A percentile compares a stretch with the other conserved stretches of the same genome.
Evolutionary conservation across 139 green algal species (phyloP).

Genomic region (Chlamydomonas sp.): DNA sequence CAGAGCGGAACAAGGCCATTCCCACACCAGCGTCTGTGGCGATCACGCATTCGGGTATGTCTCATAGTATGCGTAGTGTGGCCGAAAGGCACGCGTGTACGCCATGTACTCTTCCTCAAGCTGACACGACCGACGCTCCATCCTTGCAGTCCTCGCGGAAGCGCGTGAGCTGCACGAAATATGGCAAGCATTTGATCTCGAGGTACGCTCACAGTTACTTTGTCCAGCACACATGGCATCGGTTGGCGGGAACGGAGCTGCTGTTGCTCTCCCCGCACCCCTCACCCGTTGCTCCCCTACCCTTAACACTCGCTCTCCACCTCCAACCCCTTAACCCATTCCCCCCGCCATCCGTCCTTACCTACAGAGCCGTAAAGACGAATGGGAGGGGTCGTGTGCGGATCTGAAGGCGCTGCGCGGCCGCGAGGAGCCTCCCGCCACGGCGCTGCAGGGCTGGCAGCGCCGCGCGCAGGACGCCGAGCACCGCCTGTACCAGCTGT

Average conservation of each 20-base stretch:
- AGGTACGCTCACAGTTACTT: conserved; percentile 24
- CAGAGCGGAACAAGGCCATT: conserved; percentile 29
- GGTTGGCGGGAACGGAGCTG: background rate
- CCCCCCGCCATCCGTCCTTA: background rate
- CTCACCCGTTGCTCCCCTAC: background rate
- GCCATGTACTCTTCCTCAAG: background rate
- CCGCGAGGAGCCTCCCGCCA: background rate
- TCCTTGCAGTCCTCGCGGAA: background rate
- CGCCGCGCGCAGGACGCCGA: conserved; percentile 46
- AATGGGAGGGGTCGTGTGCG: conserved; percentile 40
- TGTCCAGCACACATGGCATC: background rate
- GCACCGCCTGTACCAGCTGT: conserved; percentile 48
- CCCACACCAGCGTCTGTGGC: background rate
- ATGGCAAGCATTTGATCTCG: conserved; percentile 45
- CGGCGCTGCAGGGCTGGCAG: conserved; percentile 35
- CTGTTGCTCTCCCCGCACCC: background rate
- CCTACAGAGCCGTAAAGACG: conserved; percentile 35
- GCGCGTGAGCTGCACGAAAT: conserved; percentile 3
- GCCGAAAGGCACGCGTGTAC: background rate
- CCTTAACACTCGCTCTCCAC: too few species aligned
- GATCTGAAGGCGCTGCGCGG: conserved; percentile 30
- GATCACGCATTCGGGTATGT: conserved; percentile 33
- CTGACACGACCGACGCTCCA: too few species aligned
- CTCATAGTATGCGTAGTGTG: background rate
- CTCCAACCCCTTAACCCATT: background rate